A percentile compares a stretch with the other conserved stretches of the same genome.
Evolutionary conservation across 148 eudicot species (phyloP).

Genomic region (Mesembryanthemum crystallinum): DNA sequence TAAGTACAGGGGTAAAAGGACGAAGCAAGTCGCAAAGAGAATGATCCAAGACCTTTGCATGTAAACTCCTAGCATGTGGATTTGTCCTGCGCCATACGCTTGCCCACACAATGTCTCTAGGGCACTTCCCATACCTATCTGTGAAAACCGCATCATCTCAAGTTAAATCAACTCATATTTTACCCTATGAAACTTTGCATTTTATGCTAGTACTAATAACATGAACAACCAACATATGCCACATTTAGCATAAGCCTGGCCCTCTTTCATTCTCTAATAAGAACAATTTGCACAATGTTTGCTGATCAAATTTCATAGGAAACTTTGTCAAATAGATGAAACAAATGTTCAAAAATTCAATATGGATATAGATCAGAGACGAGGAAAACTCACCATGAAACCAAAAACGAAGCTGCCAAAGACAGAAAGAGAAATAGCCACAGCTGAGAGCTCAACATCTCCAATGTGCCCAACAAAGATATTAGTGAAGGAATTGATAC

Average conservation of each 20-base stretch:
- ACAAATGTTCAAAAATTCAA: too few relatives aligned
- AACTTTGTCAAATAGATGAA: too few relatives aligned
- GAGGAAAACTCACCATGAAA: conserved; percentile 65
- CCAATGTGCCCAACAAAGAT: conserved; percentile 94
- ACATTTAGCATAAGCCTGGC: not conserved
- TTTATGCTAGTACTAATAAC: too few relatives aligned
- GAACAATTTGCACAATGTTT: not conserved
- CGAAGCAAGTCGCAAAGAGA: conserved; percentile 50
- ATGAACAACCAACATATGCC: too few relatives aligned
- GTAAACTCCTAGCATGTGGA: conserved; percentile 81
- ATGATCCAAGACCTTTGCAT: conserved; percentile 96
- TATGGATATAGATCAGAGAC: not conserved
- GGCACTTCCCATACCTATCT: conserved; percentile 98
- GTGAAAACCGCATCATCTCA: conserved; percentile 12
- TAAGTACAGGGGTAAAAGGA: conserved; percentile 66
- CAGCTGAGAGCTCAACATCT: conserved; percentile 83
- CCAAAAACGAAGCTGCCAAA: conserved; percentile 84
- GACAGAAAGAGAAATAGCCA: conserved; percentile 82
- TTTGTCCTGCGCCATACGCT: conserved; percentile 89
- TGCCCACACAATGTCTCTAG: conserved; percentile 93
- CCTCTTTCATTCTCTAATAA: not conserved
- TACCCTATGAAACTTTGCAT: not conserved
- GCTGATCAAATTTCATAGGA: not conserved
- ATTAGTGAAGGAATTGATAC: conserved; percentile 79
- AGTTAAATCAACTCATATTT: not conserved